Conservation (phyloP, 495 filamentous ascomycete genomes). For the Lepidopterella palustris region DNA sequence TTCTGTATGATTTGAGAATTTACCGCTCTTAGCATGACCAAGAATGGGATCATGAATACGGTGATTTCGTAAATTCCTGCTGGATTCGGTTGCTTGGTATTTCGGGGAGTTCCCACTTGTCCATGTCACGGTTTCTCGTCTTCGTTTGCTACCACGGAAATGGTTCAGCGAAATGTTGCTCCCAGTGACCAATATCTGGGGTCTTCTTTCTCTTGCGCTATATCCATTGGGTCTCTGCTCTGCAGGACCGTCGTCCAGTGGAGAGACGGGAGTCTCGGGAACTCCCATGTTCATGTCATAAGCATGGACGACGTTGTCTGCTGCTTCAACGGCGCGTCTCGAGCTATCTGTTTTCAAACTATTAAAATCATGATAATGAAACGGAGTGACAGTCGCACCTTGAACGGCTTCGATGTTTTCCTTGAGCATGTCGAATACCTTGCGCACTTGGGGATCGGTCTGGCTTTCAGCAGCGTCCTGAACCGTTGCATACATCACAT, state of each 20-base stretch:
- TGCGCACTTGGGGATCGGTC: slow-evolving; percentile 44
- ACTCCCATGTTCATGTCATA: slow-evolving; percentile 82
- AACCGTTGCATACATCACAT: slow-evolving; percentile 77
- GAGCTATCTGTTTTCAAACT: slow-evolving; percentile 55
- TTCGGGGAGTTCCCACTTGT: slow-evolving; percentile 2
- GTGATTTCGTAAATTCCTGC: background rate
- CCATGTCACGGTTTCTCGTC: slow-evolving; percentile 21
- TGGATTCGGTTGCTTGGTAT: slow-evolving; percentile 12
- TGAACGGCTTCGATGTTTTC: slow-evolving; percentile 74
- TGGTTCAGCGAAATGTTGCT: slow-evolving; percentile 26
- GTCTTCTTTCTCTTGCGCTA: slow-evolving; percentile 14
- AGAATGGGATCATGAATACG: background rate
- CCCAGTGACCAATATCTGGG: slow-evolving; percentile 33
- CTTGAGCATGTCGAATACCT: slow-evolving; percentile 58
- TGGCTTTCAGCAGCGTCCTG: slow-evolving; percentile 59
- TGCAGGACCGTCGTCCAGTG: slow-evolving; percentile 32
- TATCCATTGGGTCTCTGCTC: slow-evolving; percentile 19
- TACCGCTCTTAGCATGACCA: background rate
- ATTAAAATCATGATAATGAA: slow-evolving; percentile 2
- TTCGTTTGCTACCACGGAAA: slow-evolving; percentile 29
- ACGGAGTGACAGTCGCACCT: slow-evolving; percentile 38
- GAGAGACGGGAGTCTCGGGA: slow-evolving; percentile 46
- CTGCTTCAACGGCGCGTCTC: slow-evolving; percentile 69
- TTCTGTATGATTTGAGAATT: background rate
- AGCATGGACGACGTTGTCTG: slow-evolving; percentile 82